Conservation (phyloP, 139 green algal species). For the Penium margaritaceum region DNA sequence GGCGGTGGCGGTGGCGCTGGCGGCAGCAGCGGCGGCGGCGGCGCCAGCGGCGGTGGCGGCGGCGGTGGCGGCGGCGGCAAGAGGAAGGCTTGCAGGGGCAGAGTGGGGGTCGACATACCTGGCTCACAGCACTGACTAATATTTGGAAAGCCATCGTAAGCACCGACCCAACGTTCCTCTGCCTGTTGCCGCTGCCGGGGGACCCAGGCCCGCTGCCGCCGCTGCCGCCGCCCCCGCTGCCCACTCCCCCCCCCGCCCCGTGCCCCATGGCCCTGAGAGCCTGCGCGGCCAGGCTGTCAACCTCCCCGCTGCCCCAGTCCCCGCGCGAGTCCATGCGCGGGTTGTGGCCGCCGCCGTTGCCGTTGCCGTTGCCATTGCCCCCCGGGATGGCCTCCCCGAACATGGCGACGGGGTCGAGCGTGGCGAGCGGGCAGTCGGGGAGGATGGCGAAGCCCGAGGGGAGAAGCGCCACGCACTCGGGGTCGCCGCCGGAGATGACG, state of each 20-base stretch:
- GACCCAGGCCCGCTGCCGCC: too few relatives aligned
- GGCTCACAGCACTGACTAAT: conserved; percentile 26
- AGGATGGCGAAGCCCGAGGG: conserved; percentile 37
- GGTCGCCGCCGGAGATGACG: conserved; percentile 34
- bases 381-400: background rate
- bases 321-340: background rate
- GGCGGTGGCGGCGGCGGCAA: too few relatives aligned
- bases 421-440: conserved; percentile 10
- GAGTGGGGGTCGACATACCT: too few relatives aligned
- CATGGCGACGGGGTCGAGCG: background rate
- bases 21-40: background rate
- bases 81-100: too few relatives aligned
- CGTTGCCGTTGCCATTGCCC: background rate
- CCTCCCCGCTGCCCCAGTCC: conserved; percentile 4
- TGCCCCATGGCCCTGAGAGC: background rate
- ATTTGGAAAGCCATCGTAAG: conserved; percentile 38
- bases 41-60: background rate
- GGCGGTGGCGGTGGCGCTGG: background rate
- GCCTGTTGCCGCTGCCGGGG: too few relatives aligned
- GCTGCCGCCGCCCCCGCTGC: too few relatives aligned
- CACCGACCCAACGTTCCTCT: too few relatives aligned
- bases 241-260: background rate
- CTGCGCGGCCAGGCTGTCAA: conserved; percentile 1
- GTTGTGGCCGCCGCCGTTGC: conserved; percentile 1
- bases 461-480: conserved; percentile 32